Base-by-base conservation (phyloP, 176 grass and related monocot species). In the Cocos nucifera region DNA sequence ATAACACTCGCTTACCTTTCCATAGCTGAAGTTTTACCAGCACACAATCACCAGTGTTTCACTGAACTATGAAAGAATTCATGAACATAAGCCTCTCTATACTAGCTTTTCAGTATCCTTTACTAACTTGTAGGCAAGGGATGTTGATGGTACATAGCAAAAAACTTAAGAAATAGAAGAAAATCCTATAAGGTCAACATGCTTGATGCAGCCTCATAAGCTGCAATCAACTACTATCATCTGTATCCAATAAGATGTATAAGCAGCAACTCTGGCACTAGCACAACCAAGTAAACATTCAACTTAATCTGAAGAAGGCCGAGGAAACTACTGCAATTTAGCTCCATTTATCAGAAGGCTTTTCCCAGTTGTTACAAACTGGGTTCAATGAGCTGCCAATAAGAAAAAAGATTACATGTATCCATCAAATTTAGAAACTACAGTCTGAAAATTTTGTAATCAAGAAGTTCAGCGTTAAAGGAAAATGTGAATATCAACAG, bases 81-180 rank as follows among this genome's bases (percentile, higher is more conserved):
- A 44, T 5, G 15, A 51, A 53, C 35, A 0, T n/a, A 26, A 57
- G 59, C 72, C 64, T 57, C 50, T 61, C 21, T n/a, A n/a, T 25
- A 20, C 32, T 69, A 56, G 58, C 69, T 53, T 69, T 65, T 50
- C 59, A 64, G 61, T 25, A 59, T 64, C 30, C 69, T 12, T 7
- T 58, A 57, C 35, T 17, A 64, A 59, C 73, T 58, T 77, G 61
- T 5, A 15, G 4, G 66, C 19, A 58, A 74, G 24, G 18, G 50
- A 66, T 58, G 56, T 22, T 67, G 2, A 48, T 66, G 26, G 59
- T 64, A 14, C 50, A 57, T 78, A 69, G 73, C 69, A 81, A 65
- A 19, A 78, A 66, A 73, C 73, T 68, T 64, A 86, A 64, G 56
- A 75, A 81, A 70, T 77, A 73, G 64, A 69, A 78, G 10, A 74